Percentiles rank a stretch among this genome's conserved stretches.
These are phyloP conservation scores for Aureobasidium sp. DNA, from an alignment of 2,329 filamentous ascomycete genomes.

Conservation along the genomic window DNA sequence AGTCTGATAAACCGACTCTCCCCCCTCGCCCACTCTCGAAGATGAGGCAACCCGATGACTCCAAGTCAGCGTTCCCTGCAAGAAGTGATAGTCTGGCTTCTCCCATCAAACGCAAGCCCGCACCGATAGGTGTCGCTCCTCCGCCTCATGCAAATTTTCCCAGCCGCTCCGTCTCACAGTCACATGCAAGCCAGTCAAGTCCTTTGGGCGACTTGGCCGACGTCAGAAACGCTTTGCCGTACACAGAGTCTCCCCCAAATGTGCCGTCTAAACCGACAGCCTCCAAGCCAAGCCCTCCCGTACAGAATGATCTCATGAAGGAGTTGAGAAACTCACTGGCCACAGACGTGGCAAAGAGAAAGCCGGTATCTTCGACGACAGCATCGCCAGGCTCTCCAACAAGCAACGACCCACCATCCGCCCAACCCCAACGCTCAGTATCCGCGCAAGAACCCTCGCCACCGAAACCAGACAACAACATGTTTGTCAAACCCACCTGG, in stretches of 20 bases:
- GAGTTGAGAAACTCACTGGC: conserved; percentile 14
- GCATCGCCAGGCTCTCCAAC: conserved; percentile 9
- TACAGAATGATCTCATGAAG: conserved; percentile 15
- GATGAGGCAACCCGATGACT: background rate
- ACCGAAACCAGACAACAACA: conserved; percentile 12
- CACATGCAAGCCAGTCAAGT: conserved; percentile 21
- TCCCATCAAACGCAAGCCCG: conserved; percentile 34
- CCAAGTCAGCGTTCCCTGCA: conserved; percentile 3
- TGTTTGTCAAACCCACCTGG: conserved; percentile 18
- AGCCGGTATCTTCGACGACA: background rate
- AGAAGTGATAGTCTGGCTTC: conserved; percentile 17
- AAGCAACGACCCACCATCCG: background rate
- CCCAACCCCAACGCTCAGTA: conserved; percentile 13
- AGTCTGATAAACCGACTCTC: conserved; percentile 20
- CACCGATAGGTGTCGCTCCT: conserved; percentile 34
- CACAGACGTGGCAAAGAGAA: conserved; percentile 1
- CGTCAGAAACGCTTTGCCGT: background rate
- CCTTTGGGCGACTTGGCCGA: background rate
- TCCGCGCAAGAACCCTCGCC: conserved; percentile 11
- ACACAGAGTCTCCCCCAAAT: background rate
- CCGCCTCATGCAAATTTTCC: conserved; percentile 37
- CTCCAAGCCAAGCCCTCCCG: background rate
- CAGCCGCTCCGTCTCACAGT: conserved; percentile 14
- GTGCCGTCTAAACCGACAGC: background rate
- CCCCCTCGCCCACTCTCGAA: conserved; percentile 15